Evolutionary conservation across 192 early-diverging fungal species (phyloP).

Genomic region (Backusella morwellensis): DNA sequence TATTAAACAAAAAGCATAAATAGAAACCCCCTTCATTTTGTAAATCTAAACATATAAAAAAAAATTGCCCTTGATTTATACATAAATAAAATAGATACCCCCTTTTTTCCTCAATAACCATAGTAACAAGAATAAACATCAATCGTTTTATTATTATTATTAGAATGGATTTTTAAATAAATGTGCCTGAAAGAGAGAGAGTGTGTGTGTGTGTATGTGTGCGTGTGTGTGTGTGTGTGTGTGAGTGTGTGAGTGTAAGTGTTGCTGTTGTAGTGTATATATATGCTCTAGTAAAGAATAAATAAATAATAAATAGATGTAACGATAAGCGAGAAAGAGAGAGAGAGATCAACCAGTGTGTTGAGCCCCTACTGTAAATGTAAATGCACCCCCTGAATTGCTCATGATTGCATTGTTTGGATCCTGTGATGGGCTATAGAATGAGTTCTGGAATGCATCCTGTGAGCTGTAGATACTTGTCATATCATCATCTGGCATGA

Average conservation of each 20-base stretch:
- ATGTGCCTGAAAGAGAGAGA: not conserved
- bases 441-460: not conserved
- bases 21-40: not conserved
- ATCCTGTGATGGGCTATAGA: slow-evolving; percentile 1
- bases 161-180: too few species aligned
- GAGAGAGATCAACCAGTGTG: not conserved
- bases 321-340: not conserved
- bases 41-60: not conserved
- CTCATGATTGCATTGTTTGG: not conserved
- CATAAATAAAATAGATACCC: not conserved
- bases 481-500: slow-evolving; percentile 18
- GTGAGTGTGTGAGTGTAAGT: not conserved
- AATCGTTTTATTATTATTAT: not conserved
- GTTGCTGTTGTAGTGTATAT: not conserved
- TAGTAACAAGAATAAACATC: not conserved
- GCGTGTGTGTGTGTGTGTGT: not conserved
- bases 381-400: slow-evolving; percentile 2
- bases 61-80: not conserved
- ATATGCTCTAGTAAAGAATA: not conserved
- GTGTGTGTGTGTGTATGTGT: not conserved
- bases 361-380: slow-evolving; percentile 5
- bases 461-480: slow-evolving; percentile 15
- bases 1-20: not conserved
- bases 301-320: not conserved
- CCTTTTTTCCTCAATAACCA: not conserved